Base-by-base conservation (phyloP, 2,329 filamentous ascomycete genomes). In the Trichoderma afroharzianum region DNA sequence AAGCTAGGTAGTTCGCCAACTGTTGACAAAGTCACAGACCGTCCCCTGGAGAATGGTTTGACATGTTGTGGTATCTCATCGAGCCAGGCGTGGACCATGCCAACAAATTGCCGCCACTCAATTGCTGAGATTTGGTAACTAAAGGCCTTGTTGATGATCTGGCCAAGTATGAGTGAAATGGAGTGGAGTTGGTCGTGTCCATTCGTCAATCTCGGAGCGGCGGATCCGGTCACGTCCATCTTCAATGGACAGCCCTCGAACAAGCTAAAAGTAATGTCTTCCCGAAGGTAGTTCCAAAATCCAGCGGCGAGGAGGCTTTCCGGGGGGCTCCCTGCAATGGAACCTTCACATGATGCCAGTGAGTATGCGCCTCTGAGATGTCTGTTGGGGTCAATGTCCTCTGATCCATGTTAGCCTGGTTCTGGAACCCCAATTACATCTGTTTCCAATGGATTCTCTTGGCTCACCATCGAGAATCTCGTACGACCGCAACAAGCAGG, bases 241-340 rank as follows among this genome's bases (percentile, higher is more conserved):
- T 84, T 85, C 1, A 85, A 74, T 0, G 79, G 79, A 26, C 82
- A 82, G 6, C 78, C 75, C 47, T 82, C 78, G 53, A 84, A 85
- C 1, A 87, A 74, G n/a, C 84, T 84, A n/a, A 86, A 84, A 0
- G 85, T 86, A n/a, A 87, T 86, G 47, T 87, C 84, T 74, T 87
- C 84, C 1, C 85, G 81, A 0, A 87, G 79, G 68, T 86, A 86
- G 72, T 87, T 87, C 85, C 84, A 87, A 69, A 84, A 84, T 0
- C 84, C 84, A 1, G 84, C 81, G 4, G 78, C 78, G 2, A 81
- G 73, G 0, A 86, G 74, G 0, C 78, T 78, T 3, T 76, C 71
- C 0, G 75, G 74, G 1, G 75, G 53, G 0, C 76, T 72, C 3
- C 75, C 77, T 0, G 76, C 72, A 7, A 75, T 70, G 1, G 76